Evolutionary conservation across 306 rosid species (phyloP).

Genomic region (Rosa rugosa): DNA sequence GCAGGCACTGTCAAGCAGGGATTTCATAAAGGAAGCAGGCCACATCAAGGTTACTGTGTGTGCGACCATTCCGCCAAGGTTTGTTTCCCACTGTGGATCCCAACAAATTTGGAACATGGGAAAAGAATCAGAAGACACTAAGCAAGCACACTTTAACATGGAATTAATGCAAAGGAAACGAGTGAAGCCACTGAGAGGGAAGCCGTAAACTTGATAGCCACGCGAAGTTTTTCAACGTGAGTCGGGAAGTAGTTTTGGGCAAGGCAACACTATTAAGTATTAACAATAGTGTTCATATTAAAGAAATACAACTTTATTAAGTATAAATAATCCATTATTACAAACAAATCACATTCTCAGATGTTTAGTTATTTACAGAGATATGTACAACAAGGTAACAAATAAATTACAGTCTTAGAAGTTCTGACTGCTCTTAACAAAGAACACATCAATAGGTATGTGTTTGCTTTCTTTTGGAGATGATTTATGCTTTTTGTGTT

Average conservation of each 20-base stretch:
- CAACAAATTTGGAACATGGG: no score
- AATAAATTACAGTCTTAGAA: conserved; percentile 8
- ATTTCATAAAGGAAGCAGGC: no score
- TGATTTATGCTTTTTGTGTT: conserved; percentile 60
- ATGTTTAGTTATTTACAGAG: conserved; percentile 16
- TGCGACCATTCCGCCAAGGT: no score
- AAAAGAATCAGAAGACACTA: no score
- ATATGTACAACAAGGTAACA: conserved; percentile 14
- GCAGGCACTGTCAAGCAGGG: no score
- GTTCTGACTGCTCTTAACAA: conserved; percentile 53
- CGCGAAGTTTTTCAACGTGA: neutral
- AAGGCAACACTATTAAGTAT: neutral
- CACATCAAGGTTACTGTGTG: no score
- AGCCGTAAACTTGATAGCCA: neutral
- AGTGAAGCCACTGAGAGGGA: neutral
- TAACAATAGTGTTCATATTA: no score
- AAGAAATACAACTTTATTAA: neutral
- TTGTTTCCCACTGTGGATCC: no score
- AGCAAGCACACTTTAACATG: no score
- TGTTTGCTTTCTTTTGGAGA: conserved; percentile 54
- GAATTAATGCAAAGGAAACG: neutral
- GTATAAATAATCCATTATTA: neutral
- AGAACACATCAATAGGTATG: conserved; percentile 72
- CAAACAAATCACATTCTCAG: neutral
- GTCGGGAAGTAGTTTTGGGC: neutral